Evolutionary conservation across 352 stramenopile genomes (phyloP).

Genomic region (Pythium sukuiense): DNA sequence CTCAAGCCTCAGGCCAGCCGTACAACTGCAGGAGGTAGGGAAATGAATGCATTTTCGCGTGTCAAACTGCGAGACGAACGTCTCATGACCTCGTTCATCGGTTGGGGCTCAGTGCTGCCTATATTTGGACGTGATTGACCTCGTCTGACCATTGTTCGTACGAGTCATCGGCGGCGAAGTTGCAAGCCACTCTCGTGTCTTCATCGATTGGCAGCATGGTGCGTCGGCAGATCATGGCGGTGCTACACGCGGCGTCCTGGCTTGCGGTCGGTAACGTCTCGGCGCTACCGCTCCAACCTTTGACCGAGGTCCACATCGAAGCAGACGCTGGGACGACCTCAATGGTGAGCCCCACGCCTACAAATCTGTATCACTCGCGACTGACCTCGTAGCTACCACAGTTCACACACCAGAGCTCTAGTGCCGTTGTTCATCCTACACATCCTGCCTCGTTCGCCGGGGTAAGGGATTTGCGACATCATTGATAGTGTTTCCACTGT

Average conservation of each 20-base stretch:
- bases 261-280: not conserved
- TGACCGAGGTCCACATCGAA: not conserved
- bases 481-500: too few species aligned
- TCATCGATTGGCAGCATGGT: not conserved
- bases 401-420: not conserved
- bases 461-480: not conserved
- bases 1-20: not conserved
- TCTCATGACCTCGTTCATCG: not conserved
- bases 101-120: not conserved
- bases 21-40: not conserved
- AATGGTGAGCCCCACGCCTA: not conserved
- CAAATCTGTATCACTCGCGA: not conserved
- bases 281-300: not conserved
- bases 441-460: not conserved
- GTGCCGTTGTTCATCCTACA: not conserved
- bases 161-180: not conserved
- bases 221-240: not conserved
- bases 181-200: not conserved
- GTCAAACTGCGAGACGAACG: not conserved
- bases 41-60: constrained; percentile 2
- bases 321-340: not conserved
- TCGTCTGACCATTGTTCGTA: not conserved
- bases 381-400: not conserved
- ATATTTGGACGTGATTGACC: not conserved
- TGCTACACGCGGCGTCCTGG: not conserved